Percentiles rank a stretch among this genome's conserved stretches.
These are phyloP conservation scores for Chlorella sp. DNA, from an alignment of 139 green algal species.

Conservation along the genomic window DNA sequence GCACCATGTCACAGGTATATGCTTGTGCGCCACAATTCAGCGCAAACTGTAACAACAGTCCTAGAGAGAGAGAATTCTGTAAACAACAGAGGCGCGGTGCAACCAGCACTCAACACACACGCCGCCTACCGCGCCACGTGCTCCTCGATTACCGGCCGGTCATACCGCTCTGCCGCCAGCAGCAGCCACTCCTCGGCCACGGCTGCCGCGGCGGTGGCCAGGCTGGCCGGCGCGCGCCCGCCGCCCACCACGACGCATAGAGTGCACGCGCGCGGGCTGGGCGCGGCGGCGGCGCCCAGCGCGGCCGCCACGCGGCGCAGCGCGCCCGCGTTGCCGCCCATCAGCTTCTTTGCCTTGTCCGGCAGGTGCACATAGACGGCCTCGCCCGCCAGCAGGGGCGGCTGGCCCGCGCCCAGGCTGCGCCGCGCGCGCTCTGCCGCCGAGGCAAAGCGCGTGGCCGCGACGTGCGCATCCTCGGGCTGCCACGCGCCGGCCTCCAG, in stretches of 20 bases:
- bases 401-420: background rate
- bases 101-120: background rate
- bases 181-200: conserved; percentile 47
- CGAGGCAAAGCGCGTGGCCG: conserved; percentile 10
- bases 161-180: conserved; percentile 23
- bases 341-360: conserved; percentile 2
- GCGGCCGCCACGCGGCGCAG: conserved; percentile 10
- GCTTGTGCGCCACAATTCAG: background rate
- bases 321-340: conserved; percentile 6
- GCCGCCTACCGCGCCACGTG: background rate
- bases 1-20: no score
- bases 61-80: background rate
- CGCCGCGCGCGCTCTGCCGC: conserved; percentile 27
- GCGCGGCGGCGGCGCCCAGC: conserved; percentile 21
- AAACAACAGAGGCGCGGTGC: background rate
- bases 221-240: background rate
- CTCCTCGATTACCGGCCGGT: conserved; percentile 1
- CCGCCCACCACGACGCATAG: conserved; percentile 33
- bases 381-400: conserved; percentile 16
- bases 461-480: conserved; percentile 21
- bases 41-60: background rate
- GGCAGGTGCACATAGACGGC: conserved; percentile 22
- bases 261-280: background rate
- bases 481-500: conserved; percentile 62
- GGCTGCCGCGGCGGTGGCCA: conserved; percentile 3